These are phyloP conservation scores for Tetracladium setigerum DNA, from an alignment of 495 filamentous ascomycete genomes.

Conservation along the genomic window DNA sequence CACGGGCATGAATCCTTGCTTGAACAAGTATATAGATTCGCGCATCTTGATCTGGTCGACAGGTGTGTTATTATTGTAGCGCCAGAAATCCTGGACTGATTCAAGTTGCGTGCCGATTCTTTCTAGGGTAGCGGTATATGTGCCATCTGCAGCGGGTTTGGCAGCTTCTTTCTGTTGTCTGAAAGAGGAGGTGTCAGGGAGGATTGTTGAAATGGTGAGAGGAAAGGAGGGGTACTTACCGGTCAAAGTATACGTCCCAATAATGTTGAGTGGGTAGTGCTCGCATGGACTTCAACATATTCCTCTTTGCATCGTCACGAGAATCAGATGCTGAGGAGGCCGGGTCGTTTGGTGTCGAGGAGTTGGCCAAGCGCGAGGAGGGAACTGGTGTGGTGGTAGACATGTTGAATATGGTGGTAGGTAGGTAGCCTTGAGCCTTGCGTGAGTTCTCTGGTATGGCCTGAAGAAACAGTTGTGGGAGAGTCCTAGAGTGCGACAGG, in stretches of 20 bases:
- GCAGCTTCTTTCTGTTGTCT: conserved; percentile 36
- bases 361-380: conserved; percentile 30
- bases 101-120: conserved; percentile 60
- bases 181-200: conserved; percentile 7
- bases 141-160: conserved; percentile 26
- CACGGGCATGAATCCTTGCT: conserved; percentile 73
- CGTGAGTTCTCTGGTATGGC: not conserved
- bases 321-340: conserved; percentile 44
- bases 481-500: not conserved
- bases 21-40: conserved; percentile 84
- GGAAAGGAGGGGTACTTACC: conserved; percentile 22
- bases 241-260: conserved; percentile 54
- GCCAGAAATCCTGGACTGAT: conserved; percentile 78
- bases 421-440: no score
- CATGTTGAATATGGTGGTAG: conserved; percentile 2
- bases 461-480: not conserved
- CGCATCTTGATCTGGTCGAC: conserved; percentile 67
- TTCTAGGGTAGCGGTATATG: conserved; percentile 59
- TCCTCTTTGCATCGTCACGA: conserved; percentile 51
- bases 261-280: conserved; percentile 52
- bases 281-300: conserved; percentile 51
- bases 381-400: not conserved
- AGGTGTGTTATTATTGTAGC: conserved; percentile 83
- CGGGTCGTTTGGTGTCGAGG: conserved; percentile 39
- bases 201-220: no score